These are phyloP conservation scores for Alternaria sp. DNA, from an alignment of 2,329 filamentous ascomycete genomes.

Conservation along the genomic window DNA sequence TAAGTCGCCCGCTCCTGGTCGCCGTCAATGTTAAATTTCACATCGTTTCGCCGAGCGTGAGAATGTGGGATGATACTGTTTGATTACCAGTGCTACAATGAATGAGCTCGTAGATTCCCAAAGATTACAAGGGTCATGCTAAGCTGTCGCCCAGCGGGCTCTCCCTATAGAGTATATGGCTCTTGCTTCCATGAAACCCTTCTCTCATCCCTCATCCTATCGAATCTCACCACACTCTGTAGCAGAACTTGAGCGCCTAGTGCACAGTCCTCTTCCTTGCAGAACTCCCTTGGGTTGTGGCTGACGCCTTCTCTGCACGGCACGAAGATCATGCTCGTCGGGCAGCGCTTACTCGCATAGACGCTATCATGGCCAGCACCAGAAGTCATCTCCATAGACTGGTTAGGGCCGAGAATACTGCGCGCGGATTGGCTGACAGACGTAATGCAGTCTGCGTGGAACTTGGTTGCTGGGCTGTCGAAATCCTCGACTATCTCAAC, in stretches of 20 bases:
- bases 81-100: background rate
- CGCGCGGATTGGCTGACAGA: constrained; percentile 68
- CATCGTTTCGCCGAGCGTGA: background rate
- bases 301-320: constrained; percentile 56
- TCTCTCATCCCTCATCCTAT: constrained; percentile 51
- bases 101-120: background rate
- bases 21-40: background rate
- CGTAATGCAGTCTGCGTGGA: constrained; percentile 70
- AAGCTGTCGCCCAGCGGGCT: background rate
- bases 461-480: constrained; percentile 62
- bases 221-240: constrained; percentile 58
- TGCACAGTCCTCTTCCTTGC: constrained; percentile 54
- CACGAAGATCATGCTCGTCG: constrained; percentile 58
- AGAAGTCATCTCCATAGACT: constrained; percentile 62
- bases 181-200: constrained; percentile 37
- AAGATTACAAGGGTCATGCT: background rate
- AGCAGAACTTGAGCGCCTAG: constrained; percentile 57
- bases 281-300: constrained; percentile 56
- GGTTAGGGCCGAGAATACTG: constrained; percentile 59
- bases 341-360: constrained; percentile 52
- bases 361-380: constrained; percentile 69
- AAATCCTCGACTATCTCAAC: constrained; percentile 68
- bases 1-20: background rate
- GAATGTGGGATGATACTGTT: background rate
- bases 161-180: constrained; percentile 31